A percentile compares a stretch with the other conserved stretches of the same genome.
phyloP scores from a whole-genome alignment of 2,329 filamentous ascomycete genomes.

The Endoconidiophora polonica region DNA sequence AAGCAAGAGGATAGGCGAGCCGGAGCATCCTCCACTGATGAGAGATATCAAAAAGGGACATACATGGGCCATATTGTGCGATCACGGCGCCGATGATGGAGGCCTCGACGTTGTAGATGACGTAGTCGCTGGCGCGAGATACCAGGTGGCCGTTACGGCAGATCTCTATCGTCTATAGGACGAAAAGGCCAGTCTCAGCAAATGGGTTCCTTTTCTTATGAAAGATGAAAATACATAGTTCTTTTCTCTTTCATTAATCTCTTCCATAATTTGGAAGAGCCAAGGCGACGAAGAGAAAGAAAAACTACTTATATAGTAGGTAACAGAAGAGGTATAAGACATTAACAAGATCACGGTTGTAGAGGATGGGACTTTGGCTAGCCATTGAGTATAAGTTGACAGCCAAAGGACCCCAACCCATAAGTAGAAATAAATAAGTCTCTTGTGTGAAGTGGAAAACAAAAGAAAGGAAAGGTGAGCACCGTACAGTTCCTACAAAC shows the following conservation, averaged over 20 bases:
- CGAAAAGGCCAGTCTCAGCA: constrained; percentile 40
- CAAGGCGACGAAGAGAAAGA: constrained; percentile 14
- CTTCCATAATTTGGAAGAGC: not conserved
- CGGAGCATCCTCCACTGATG: not conserved
- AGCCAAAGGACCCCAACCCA: too few relatives aligned
- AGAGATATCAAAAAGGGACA: constrained; percentile 15
- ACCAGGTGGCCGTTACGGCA: constrained; percentile 89
- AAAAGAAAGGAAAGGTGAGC: constrained; percentile 16
- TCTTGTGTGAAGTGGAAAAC: too few relatives aligned
- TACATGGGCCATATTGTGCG: constrained; percentile 82
- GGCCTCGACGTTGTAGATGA: constrained; percentile 96
- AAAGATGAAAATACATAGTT: not conserved
- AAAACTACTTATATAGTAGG: constrained; percentile 2
- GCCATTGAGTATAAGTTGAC: too few relatives aligned
- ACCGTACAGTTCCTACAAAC: constrained; percentile 70
- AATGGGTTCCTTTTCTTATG: constrained; percentile 17
- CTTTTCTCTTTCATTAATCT: not conserved
- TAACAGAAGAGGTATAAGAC: not conserved
- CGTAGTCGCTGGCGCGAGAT: constrained; percentile 91
- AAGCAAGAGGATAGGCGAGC: too few relatives aligned
- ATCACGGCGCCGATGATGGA: constrained; percentile 79
- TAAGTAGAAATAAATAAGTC: too few relatives aligned
- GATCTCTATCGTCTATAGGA: constrained; percentile 52
- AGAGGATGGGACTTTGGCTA: too few relatives aligned
- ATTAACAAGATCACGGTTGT: too few relatives aligned